These are phyloP conservation scores for Kwoniella botswanensis DNA, from an alignment of 768 basidiomycete species.

Conservation along the genomic window DNA sequence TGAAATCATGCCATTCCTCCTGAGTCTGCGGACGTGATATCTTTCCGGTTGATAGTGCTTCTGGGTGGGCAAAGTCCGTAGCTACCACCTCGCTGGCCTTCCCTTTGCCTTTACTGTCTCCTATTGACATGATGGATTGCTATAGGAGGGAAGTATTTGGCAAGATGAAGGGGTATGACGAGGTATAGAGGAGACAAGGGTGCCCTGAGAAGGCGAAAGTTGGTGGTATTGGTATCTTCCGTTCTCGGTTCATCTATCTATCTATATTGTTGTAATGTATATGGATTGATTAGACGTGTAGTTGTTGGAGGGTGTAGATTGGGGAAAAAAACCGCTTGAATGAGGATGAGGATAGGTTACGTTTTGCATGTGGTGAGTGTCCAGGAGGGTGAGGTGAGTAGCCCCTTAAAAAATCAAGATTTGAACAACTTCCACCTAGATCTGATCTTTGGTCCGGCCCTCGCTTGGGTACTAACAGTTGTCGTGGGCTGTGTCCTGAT, in stretches of 20 bases:
- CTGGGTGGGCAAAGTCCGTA: conserved; percentile 10
- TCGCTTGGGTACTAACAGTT: too few species aligned
- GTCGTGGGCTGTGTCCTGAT: too few species aligned
- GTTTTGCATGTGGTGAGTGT: neutral
- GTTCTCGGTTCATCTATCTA: neutral
- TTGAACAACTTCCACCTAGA: neutral
- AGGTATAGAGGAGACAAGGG: neutral
- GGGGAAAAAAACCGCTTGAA: too few species aligned
- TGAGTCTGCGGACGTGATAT: conserved; percentile 18
- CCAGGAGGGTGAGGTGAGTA: too few species aligned
- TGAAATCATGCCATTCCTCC: conserved; percentile 34
- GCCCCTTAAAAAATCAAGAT: too few species aligned
- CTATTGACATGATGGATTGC: neutral
- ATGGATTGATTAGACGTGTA: neutral
- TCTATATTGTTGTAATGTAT: neutral
- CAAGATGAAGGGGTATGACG: neutral
- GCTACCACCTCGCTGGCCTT: neutral
- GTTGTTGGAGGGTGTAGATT: too few species aligned
- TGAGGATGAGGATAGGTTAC: too few species aligned
- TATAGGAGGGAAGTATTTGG: neutral
- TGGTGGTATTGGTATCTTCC: neutral
- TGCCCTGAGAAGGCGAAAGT: neutral
- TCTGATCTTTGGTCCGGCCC: neutral
- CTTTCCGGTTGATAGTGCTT: neutral
- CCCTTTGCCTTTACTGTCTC: conserved; percentile 5